Conservation (phyloP, 208 protist genomes). For the Leishmania tarentolae region DNA sequence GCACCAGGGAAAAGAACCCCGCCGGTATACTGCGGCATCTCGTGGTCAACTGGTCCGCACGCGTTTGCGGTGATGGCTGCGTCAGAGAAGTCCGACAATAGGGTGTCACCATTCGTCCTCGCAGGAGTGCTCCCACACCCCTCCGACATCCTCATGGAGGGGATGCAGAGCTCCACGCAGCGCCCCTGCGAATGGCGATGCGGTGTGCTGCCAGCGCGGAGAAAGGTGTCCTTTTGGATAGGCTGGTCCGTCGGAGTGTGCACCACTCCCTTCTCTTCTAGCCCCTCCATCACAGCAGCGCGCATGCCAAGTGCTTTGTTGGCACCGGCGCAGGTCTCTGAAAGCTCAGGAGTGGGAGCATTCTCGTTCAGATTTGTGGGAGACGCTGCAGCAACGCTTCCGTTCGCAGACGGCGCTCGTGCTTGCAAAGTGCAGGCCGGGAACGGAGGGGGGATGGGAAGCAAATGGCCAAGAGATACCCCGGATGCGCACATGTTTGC, state of each 20-base stretch:
- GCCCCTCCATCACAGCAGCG: background rate
- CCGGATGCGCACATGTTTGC: background rate
- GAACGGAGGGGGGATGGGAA: background rate
- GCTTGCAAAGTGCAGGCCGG: background rate
- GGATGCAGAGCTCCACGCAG: background rate
- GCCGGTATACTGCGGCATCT: conserved; percentile 11
- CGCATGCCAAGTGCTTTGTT: background rate
- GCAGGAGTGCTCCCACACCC: background rate
- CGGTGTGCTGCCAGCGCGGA: conserved; percentile 15
- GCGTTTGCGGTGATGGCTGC: background rate
- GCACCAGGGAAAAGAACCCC: background rate
- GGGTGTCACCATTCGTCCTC: background rate
- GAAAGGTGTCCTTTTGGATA: conserved; percentile 18
- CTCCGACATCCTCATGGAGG: background rate
- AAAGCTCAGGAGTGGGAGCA: background rate
- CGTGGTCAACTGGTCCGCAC: background rate
- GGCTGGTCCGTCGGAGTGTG: conserved; percentile 26
- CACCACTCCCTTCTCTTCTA: background rate
- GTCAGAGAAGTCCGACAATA: background rate
- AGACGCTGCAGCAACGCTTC: background rate
- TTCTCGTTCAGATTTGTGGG: background rate
- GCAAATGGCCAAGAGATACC: background rate
- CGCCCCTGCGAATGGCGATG: conserved; percentile 15
- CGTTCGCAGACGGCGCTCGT: background rate
- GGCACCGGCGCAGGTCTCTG: background rate